Evolutionary conservation across 2,329 filamentous ascomycete species (phyloP).

Genomic region (Lasiodiplodia theobromae): DNA sequence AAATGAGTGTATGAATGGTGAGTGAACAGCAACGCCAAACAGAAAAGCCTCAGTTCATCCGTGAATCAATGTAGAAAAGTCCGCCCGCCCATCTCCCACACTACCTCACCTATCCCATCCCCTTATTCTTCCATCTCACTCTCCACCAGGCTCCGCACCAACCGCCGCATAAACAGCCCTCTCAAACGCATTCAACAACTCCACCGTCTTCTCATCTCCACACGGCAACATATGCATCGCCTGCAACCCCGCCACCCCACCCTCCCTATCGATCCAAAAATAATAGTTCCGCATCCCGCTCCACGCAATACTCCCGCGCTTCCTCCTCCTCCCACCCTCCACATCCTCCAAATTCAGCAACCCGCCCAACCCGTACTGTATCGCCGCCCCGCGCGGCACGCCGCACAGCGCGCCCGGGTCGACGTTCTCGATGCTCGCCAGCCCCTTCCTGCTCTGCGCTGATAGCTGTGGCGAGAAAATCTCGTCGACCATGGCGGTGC

Average conservation of each 20-base stretch:
- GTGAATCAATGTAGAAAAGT: no score
- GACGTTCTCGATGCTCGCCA: slow-evolving; percentile 1
- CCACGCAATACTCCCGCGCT: neutral
- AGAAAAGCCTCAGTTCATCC: no score
- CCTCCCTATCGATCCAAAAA: slow-evolving; percentile 14
- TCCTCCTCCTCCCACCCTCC: neutral
- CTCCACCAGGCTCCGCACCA: no score
- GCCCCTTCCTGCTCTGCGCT: neutral
- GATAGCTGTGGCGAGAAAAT: slow-evolving; percentile 19
- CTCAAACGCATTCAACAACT: slow-evolving; percentile 11
- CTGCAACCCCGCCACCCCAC: slow-evolving; percentile 1
- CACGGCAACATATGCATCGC: slow-evolving; percentile 2
- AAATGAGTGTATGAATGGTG: no score
- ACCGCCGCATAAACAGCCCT: neutral
- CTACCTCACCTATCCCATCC: neutral
- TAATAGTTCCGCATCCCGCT: slow-evolving; percentile 4
- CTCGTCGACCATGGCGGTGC: neutral
- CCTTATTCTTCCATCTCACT: neutral
- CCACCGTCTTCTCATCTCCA: slow-evolving; percentile 19
- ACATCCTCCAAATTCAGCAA: slow-evolving; percentile 3
- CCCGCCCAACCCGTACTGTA: slow-evolving; percentile 14
- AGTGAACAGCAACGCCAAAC: no score
- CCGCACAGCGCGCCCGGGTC: slow-evolving; percentile 12
- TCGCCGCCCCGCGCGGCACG: neutral
- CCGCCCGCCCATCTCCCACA: neutral